Evolutionary conservation across 2,329 filamentous ascomycete species (phyloP).

Genomic region (Sporothrix mexicana): DNA sequence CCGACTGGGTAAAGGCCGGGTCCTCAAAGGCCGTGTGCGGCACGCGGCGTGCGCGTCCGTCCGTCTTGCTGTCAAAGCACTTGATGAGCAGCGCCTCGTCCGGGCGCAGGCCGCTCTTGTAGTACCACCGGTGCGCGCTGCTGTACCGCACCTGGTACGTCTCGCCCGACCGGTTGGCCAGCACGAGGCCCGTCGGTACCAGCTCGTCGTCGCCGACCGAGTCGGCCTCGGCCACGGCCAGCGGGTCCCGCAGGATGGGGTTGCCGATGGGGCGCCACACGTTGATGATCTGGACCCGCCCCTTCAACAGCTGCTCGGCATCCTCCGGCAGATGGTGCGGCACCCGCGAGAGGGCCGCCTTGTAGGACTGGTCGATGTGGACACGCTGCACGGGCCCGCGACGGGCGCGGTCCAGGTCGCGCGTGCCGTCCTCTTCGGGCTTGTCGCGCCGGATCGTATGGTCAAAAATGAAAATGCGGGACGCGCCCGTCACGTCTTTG

Average conservation of each 20-base stretch:
- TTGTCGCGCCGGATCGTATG: constrained; percentile 58
- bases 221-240: constrained; percentile 58
- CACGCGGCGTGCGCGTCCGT: constrained; percentile 53
- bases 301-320: constrained; percentile 51
- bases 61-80: constrained; percentile 43
- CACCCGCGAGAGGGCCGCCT: constrained; percentile 50
- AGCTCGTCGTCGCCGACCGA: constrained; percentile 58
- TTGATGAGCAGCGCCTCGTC: constrained; percentile 38
- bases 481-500: constrained; percentile 64
- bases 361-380: constrained; percentile 64
- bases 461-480: constrained; percentile 65
- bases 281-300: constrained; percentile 62
- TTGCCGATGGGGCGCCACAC: constrained; percentile 57
- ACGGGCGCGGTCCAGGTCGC: constrained; percentile 6
- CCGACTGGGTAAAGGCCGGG: constrained; percentile 43
- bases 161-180: constrained; percentile 57
- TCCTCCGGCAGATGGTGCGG: constrained; percentile 54
- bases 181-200: constrained; percentile 55
- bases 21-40: constrained; percentile 62
- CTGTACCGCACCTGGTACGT: constrained; percentile 48
- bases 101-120: constrained; percentile 34
- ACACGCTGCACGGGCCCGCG: constrained; percentile 57
- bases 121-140: constrained; percentile 40
- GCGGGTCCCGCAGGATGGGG: constrained; percentile 57
- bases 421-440: constrained; percentile 34